A percentile compares a stretch with the other conserved stretches of the same genome.
Evolutionary conservation across 164 flowering plant genomes (phyloP).

Genomic region (Macadamia tetraphylla): DNA sequence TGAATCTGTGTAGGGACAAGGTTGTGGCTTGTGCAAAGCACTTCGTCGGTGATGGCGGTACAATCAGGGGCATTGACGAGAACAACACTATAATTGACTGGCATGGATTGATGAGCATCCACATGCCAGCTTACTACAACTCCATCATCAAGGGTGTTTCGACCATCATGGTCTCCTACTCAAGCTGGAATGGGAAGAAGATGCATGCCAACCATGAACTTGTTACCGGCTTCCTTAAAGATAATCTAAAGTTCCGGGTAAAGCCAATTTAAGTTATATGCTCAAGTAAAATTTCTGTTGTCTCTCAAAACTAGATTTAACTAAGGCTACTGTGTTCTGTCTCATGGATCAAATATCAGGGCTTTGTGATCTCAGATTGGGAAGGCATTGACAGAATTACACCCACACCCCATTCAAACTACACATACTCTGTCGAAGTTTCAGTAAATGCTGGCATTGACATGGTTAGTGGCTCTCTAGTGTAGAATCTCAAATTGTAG

Average conservation of each 20-base stretch:
- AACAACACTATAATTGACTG: conserved; percentile 24
- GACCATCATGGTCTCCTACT: conserved; percentile 37
- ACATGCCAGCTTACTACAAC: conserved; percentile 26
- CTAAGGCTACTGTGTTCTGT: neutral
- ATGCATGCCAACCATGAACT: conserved; percentile 27
- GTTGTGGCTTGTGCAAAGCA: conserved; percentile 45
- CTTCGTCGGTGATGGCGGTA: conserved; percentile 47
- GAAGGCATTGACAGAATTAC: conserved; percentile 47
- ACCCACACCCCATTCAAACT: conserved; percentile 35
- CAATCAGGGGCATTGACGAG: conserved; percentile 33
- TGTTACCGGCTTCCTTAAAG: conserved; percentile 28
- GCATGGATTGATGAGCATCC: conserved; percentile 25
- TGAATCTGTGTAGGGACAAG: conserved; percentile 16
- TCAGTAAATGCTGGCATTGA: conserved; percentile 41
- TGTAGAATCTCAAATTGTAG: too few relatives aligned
- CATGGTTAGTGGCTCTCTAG: conserved; percentile 28
- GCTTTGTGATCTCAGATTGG: conserved; percentile 48
- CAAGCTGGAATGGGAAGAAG: conserved; percentile 31
- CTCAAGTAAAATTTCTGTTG: neutral
- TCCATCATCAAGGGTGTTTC: conserved; percentile 29
- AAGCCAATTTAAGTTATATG: neutral
- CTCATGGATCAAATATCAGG: conserved; percentile 20
- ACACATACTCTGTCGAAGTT: conserved; percentile 37
- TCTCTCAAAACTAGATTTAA: neutral
- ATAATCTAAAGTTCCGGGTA: conserved; percentile 22